These are phyloP conservation scores for Stellera chamaejasme DNA, from an alignment of 345 rosid genomes.

Conservation along the genomic window DNA sequence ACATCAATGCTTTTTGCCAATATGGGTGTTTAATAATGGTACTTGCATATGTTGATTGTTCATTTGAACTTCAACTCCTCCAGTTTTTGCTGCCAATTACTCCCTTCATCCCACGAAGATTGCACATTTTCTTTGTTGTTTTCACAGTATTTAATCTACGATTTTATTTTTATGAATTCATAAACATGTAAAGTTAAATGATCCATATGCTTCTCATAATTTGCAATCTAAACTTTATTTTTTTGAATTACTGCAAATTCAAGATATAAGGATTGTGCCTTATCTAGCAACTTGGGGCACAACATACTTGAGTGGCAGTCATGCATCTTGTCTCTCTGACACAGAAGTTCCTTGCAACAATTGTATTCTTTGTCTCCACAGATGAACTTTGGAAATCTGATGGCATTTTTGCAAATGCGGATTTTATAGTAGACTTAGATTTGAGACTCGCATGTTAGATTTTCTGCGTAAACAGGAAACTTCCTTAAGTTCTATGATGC, in stretches of 20 bases:
- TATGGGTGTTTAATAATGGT: slow-evolving; percentile 99
- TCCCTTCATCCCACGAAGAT: too few species aligned
- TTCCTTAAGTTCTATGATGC: slow-evolving; percentile 84
- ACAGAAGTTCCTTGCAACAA: too few species aligned
- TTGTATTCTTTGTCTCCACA: too few species aligned
- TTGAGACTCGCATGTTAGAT: slow-evolving; percentile 6
- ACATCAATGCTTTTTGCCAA: slow-evolving; percentile 67
- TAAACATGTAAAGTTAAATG: slow-evolving; percentile 45
- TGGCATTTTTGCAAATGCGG: slow-evolving; percentile 1
- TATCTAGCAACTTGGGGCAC: too few species aligned
- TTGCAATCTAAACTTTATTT: slow-evolving; percentile 62
- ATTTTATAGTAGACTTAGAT: neutral
- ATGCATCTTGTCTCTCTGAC: too few species aligned
- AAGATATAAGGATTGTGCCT: too few species aligned
- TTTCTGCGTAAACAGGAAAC: slow-evolving; percentile 53
- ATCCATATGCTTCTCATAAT: slow-evolving; percentile 62
- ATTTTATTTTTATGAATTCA: neutral
- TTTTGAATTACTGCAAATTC: too few species aligned
- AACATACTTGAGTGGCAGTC: too few species aligned
- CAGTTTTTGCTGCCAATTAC: too few species aligned
- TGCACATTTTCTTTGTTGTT: neutral
- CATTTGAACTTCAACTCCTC: too few species aligned
- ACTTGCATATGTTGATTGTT: slow-evolving; percentile 10
- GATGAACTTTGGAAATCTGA: neutral
- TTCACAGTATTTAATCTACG: neutral